phyloP scores from a whole-genome alignment of 352 stramenopile genomes.

The Aphanomyces invadans region DNA sequence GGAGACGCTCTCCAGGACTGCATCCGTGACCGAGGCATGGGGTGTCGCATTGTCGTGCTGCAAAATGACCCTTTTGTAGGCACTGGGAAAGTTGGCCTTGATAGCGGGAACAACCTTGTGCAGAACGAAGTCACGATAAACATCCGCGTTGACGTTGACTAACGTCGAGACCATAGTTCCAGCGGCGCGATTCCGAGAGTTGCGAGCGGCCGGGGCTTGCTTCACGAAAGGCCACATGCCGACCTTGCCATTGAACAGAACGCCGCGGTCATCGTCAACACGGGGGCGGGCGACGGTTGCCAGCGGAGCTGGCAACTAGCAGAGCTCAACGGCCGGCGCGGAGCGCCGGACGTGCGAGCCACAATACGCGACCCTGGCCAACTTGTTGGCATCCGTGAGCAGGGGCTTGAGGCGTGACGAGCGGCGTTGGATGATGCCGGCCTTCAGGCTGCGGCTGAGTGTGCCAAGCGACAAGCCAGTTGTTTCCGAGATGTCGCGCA shows the following conservation, averaged over 20 bases:
- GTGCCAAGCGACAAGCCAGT: too few species aligned
- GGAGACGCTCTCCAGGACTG: constrained; percentile 7
- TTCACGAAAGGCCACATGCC: neutral
- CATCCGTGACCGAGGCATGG: constrained; percentile 26
- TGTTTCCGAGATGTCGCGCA: too few species aligned
- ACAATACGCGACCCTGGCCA: too few species aligned
- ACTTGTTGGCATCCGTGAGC: neutral
- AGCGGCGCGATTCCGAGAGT: neutral
- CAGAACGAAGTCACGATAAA: constrained; percentile 23
- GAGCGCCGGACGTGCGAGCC: too few species aligned
- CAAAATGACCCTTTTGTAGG: neutral
- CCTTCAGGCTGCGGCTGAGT: neutral
- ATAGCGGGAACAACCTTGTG: neutral
- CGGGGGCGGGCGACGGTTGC: constrained; percentile 16
- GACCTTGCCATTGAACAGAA: neutral
- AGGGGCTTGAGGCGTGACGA: neutral
- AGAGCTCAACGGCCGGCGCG: too few species aligned
- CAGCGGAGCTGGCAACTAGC: too few species aligned
- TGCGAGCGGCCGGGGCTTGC: neutral
- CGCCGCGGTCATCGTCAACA: neutral
- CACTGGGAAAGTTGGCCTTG: neutral
- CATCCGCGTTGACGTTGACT: neutral
- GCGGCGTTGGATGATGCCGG: neutral
- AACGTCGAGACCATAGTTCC: neutral
- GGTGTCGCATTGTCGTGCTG: neutral